A percentile compares a stretch with the other conserved stretches of the same genome.
Evolutionary conservation across 1,284 basidiomycete genomes (phyloP).

Genomic region (Malassezia equina): DNA sequence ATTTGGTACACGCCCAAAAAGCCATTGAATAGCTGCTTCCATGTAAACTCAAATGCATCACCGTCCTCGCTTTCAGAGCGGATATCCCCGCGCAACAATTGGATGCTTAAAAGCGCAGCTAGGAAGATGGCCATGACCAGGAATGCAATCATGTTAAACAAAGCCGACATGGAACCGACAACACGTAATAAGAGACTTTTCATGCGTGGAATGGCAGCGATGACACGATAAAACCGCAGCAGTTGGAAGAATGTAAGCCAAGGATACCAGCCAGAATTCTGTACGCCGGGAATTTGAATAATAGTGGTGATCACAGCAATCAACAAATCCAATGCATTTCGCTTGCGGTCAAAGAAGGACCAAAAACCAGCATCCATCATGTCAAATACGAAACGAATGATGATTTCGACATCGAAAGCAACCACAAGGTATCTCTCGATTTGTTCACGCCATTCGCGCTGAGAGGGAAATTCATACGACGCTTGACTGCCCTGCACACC

Average conservation of each 20-base stretch:
- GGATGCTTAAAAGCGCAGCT: constrained; percentile 68
- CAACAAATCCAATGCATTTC: constrained; percentile 70
- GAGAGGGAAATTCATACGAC: constrained; percentile 45
- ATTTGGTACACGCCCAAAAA: constrained; percentile 84
- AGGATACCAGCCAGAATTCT: constrained; percentile 59
- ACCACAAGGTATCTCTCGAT: constrained; percentile 72
- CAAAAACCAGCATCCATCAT: constrained; percentile 73
- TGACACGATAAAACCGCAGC: constrained; percentile 82
- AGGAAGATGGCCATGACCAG: constrained; percentile 79
- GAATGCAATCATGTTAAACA: constrained; percentile 88
- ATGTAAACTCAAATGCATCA: constrained; percentile 58
- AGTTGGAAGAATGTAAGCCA: constrained; percentile 91
- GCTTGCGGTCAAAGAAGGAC: constrained; percentile 58
- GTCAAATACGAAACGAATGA: constrained; percentile 58
- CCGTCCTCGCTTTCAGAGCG: constrained; percentile 40
- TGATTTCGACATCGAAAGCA: constrained; percentile 78
- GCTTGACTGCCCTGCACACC: constrained; percentile 68
- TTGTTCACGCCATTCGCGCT: constrained; percentile 45
- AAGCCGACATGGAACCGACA: constrained; percentile 82
- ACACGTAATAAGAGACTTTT: constrained; percentile 54
- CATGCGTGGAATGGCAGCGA: constrained; percentile 78
- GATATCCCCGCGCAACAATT: constrained; percentile 68
- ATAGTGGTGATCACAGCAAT: constrained; percentile 69
- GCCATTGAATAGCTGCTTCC: constrained; percentile 76
- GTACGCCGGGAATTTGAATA: constrained; percentile 74